Evolutionary conservation across 2,329 filamentous ascomycete species (phyloP), one percentile per base, ranked within the genome.

Genomic region (Sporothrix schenckii): DNA sequence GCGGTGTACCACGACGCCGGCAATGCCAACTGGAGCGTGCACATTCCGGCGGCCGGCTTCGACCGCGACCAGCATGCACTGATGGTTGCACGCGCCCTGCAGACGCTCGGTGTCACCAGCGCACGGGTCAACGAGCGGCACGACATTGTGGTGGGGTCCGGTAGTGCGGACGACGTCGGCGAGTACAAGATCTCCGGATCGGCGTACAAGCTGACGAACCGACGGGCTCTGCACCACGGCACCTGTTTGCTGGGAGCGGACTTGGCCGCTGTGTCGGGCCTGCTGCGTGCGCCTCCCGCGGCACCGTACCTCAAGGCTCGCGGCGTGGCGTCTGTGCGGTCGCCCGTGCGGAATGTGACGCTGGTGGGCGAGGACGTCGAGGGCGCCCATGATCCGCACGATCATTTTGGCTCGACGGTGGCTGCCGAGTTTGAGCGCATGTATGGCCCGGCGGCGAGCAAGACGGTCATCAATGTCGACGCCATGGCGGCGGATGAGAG

Each of bases 1-100:
- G 89, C 95, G 1, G 95, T 99, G 67, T 98, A 97, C 78, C 95
- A 99, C 79, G 95, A 98, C 79, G 81, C 84, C 54, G 94, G 94
- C 69, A 99, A 99, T 78, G 87, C 97, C 75, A 99, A 99, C 80
- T 99, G 94, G 85, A 92, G 91, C 77, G 92, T 98, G 69, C 96
- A 97, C 65, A 93, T 90, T 73, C 94, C 94, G 1, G 87, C 92
- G 0, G 83, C 84, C 0, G 81, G 80, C 0, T 98, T 98, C 78
- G 91, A 94, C 73, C 88, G 95, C 41, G 87, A 97, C 82, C 92
- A 88, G 77, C 92, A 98, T 81, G 94, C 93, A 16, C 88, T 93
- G 77, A 97, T 98, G 93, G 91, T 98, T 0, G 93, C 94, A 52
- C 87, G 91, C n/a, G 94, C 93, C 4, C 83, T 99, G 71, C 83